Base-by-base conservation (phyloP, 768 basidiomycete species). In the Leucocoprinus sp. region DNA sequence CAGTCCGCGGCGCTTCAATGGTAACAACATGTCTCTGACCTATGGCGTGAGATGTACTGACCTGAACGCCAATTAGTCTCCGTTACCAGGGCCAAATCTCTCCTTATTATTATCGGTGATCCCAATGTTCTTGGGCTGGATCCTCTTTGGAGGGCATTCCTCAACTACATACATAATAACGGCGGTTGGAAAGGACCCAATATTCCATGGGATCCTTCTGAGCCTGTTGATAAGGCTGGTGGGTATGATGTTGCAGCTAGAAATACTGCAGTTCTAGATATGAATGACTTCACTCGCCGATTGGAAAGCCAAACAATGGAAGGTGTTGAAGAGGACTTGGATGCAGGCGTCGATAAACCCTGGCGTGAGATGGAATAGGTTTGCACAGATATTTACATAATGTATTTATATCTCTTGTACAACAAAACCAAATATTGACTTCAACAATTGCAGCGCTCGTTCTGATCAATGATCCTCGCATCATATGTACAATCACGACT, bases 91-190 rank as follows among this genome's bases (percentile, higher is more conserved):
- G 77, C 80, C 0, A 64, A 78, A 51, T 73, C 77, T 0, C 60
- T 82, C 1, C 62, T 82, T 7, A 68, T 82, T 55, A 63, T 82
- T 39, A 57, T 82, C 26, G 80, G 80, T 7, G 72, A 82, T 49
- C 75, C 79, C 0, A 55, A 64, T 4, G 76, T 80, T 1, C 62
- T 82, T 0, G 72, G 72, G 3, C 64, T 81, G 1, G 80, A 82
- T 50, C 79, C 79, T 3, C 60, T 80, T 1, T 81, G 80, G 80
- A 62, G 78, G 2, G 56, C 60, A 0, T 80, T 80, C 62, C 54
- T 82, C 39, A 80, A 78, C 46, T 79, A 75, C 48, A 57, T 81
- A 8, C 57, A 75, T 50, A 41, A 52, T 11, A 67, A 71, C 12
- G 70, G 72, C 2, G 80, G 79, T 1, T 82, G 80, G 75, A 65